These are phyloP conservation scores for Phytophthora pistaciae DNA, from an alignment of 352 stramenopile species.

Conservation along the genomic window DNA sequence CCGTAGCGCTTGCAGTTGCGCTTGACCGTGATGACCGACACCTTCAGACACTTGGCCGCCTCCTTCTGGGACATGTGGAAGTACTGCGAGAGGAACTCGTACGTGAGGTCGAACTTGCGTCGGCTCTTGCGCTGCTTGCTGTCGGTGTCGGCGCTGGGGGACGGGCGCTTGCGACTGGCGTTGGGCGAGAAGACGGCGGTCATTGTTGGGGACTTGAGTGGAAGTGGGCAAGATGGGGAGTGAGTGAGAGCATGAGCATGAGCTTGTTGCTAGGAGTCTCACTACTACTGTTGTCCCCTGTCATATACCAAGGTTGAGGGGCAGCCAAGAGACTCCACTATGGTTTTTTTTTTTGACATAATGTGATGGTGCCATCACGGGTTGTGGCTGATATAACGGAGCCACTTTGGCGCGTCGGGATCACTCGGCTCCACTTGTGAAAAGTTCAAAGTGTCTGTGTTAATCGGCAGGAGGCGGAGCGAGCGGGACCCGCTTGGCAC, in stretches of 20 bases:
- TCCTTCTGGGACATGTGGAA: constrained; percentile 67
- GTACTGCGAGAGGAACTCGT: constrained; percentile 59
- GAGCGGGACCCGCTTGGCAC: neutral
- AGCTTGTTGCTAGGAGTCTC: neutral
- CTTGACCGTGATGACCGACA: constrained; percentile 67
- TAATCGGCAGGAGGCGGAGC: neutral
- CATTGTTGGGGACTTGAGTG: neutral
- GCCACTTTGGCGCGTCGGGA: neutral
- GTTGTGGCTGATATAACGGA: neutral
- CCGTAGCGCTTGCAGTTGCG: constrained; percentile 64
- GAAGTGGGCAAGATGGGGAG: neutral
- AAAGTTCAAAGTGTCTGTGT: neutral
- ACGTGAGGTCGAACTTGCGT: constrained; percentile 62
- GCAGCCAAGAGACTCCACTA: neutral
- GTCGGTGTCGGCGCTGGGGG: no score
- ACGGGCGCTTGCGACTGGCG: neutral
- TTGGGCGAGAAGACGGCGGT: constrained; percentile 15
- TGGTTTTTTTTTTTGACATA: neutral
- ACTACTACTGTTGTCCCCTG: neutral
- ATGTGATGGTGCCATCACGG: neutral
- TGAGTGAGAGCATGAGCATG: neutral
- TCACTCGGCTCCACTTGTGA: neutral
- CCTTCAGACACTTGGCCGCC: constrained; percentile 56
- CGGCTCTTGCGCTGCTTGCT: constrained; percentile 44
- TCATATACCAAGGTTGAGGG: neutral